A percentile compares a stretch with the other conserved stretches of the same genome.
Conservation (phyloP, 129 eudicot species). For the Flaveria robusta region DNA sequence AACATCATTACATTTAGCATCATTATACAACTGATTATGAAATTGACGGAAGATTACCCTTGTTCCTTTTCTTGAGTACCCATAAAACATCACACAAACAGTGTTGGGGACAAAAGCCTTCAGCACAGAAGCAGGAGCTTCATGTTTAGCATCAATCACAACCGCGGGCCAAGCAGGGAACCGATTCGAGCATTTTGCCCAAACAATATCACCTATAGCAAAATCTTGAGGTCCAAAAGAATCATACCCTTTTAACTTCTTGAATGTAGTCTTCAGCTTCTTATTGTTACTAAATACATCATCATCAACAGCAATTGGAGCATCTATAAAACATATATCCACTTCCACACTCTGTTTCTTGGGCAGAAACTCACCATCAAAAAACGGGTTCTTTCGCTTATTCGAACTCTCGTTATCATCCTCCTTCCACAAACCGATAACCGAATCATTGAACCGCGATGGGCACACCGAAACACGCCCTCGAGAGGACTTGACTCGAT, state of each 20-base stretch:
- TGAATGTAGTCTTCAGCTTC: conserved; percentile 31
- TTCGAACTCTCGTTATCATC: conserved; percentile 35
- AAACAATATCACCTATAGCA: conserved; percentile 59
- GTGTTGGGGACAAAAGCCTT: conserved; percentile 70
- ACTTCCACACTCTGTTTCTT: conserved; percentile 30
- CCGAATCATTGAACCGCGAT: conserved; percentile 54
- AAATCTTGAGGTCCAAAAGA: conserved; percentile 54
- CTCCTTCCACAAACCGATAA: conserved; percentile 51
- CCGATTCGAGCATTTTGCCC: conserved; percentile 88
- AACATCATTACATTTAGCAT: not conserved
- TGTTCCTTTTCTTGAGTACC: conserved; percentile 67
- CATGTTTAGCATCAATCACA: conserved; percentile 72
- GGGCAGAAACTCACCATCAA: conserved; percentile 8
- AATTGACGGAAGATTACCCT: conserved; percentile 49
- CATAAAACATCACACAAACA: conserved; percentile 87
- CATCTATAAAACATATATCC: conserved; percentile 25
- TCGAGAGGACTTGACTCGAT: conserved; percentile 54
- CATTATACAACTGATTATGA: not conserved
- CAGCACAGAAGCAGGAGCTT: conserved; percentile 73
- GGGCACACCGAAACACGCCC: conserved; percentile 61
- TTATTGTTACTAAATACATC: not conserved
- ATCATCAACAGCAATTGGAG: not conserved
- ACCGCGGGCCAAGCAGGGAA: conserved; percentile 93
- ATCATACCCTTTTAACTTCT: conserved; percentile 36
- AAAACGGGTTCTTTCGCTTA: conserved; percentile 31